Evolutionary conservation across 2,329 filamentous ascomycete genomes (phyloP).

Genomic region (Colletotrichum karsti): DNA sequence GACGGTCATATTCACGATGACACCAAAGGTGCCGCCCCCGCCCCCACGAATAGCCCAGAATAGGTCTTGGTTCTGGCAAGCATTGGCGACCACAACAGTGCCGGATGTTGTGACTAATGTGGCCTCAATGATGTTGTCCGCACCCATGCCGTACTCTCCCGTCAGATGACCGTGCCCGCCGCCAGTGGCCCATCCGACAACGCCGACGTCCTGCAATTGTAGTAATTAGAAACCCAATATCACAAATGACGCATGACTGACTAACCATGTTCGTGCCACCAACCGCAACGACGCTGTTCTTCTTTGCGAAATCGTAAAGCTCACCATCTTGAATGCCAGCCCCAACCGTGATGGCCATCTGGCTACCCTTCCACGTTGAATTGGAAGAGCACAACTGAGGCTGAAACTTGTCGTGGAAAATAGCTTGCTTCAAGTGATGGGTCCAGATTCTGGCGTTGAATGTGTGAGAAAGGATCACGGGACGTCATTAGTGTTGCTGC

Average conservation of each 20-base stretch:
- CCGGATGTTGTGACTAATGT: slow-evolving; percentile 51
- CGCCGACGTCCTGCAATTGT: slow-evolving; percentile 62
- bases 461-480: neutral
- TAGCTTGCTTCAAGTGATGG: slow-evolving; percentile 43
- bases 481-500: neutral
- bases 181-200: slow-evolving; percentile 62
- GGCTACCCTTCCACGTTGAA: neutral
- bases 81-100: slow-evolving; percentile 50
- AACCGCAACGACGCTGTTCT: slow-evolving; percentile 43
- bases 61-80: slow-evolving; percentile 53
- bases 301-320: neutral
- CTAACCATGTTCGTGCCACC: slow-evolving; percentile 41
- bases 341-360: slow-evolving; percentile 33
- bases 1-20: slow-evolving; percentile 57
- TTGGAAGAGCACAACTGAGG: neutral
- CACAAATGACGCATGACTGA: slow-evolving; percentile 24
- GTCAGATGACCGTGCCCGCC: slow-evolving; percentile 53
- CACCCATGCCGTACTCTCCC: slow-evolving; percentile 53
- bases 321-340: slow-evolving; percentile 16
- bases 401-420: neutral
- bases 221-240: fast-evolving
- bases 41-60: slow-evolving; percentile 62
- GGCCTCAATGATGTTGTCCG: slow-evolving; percentile 55
- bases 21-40: slow-evolving; percentile 59
- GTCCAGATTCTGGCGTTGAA: slow-evolving; percentile 42